Evolutionary conservation across 2,329 filamentous ascomycete genomes (phyloP).

Genomic region (Cordyceps farinosa): DNA sequence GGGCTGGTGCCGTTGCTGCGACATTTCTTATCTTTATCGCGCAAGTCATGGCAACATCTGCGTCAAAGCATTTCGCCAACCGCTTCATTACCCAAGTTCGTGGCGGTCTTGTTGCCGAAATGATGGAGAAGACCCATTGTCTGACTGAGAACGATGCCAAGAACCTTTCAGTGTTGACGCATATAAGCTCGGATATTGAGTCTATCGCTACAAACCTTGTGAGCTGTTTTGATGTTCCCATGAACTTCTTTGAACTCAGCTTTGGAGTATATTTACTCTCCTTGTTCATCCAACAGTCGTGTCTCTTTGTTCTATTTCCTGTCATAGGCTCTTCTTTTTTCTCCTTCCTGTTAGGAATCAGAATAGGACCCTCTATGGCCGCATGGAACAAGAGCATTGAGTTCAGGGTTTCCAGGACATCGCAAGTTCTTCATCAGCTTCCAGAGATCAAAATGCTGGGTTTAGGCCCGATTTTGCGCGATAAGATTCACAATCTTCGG

Average conservation of each 20-base stretch:
- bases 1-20: neutral
- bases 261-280: neutral
- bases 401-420: neutral
- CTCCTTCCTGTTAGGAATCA: neutral
- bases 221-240: neutral
- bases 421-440: neutral
- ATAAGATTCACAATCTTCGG: neutral
- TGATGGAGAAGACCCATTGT: conserved; percentile 43
- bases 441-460: conserved; percentile 6
- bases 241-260: neutral
- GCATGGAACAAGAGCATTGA: conserved; percentile 3
- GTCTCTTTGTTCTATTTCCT: neutral
- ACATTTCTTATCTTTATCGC: neutral
- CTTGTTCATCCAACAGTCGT: neutral
- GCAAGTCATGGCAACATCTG: neutral
- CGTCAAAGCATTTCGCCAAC: neutral
- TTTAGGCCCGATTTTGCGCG: neutral
- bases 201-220: neutral
- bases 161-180: conserved; percentile 21
- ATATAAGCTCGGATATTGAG: conserved; percentile 8
- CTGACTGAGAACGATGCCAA: conserved; percentile 29
- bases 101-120: conserved; percentile 36
- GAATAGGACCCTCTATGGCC: neutral
- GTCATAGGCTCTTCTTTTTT: neutral
- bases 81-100: conserved; percentile 32